Evolutionary conservation across 1,284 basidiomycete species (phyloP).

Genomic region (Sparassis latifolia): DNA sequence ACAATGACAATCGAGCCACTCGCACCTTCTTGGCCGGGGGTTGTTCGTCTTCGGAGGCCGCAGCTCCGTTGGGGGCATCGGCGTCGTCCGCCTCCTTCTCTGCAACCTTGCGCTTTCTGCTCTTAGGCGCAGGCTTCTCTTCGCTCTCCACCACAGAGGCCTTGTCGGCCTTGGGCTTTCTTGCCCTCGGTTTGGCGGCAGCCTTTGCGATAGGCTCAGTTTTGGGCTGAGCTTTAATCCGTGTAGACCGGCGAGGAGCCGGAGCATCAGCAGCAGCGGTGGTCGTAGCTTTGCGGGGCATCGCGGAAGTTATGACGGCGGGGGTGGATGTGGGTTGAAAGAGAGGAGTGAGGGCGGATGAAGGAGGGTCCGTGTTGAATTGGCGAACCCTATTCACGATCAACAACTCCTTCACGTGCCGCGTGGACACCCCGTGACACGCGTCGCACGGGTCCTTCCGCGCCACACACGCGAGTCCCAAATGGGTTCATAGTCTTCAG

Average conservation of each 20-base stretch:
- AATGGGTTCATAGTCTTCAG: too few relatives aligned
- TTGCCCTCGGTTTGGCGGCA: slow-evolving; percentile 53
- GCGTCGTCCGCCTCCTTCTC: slow-evolving; percentile 27
- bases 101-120: slow-evolving; percentile 46
- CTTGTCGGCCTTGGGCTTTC: slow-evolving; percentile 37
- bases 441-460: slow-evolving; percentile 14
- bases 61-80: slow-evolving; percentile 18
- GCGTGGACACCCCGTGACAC: slow-evolving; percentile 19
- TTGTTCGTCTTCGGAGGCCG: slow-evolving; percentile 20
- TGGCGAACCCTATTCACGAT: slow-evolving; percentile 25
- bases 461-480: slow-evolving; percentile 1
- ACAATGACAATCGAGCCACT: not conserved
- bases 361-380: slow-evolving; percentile 11
- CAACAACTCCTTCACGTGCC: slow-evolving; percentile 25
- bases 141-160: slow-evolving; percentile 17
- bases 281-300: slow-evolving; percentile 65
- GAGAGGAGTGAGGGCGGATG: slow-evolving; percentile 14
- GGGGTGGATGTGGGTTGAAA: slow-evolving; percentile 10
- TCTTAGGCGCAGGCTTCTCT: slow-evolving; percentile 50
- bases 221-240: slow-evolving; percentile 68
- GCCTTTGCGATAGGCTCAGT: slow-evolving; percentile 42
- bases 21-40: slow-evolving; percentile 30
- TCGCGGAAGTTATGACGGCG: slow-evolving; percentile 21
- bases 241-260: slow-evolving; percentile 61
- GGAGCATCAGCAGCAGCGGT: slow-evolving; percentile 29